Percentiles rank a stretch among this genome's conserved stretches.
Evolutionary conservation across 345 rosid genomes (phyloP).

Genomic region (Syzygium aromaticum): DNA sequence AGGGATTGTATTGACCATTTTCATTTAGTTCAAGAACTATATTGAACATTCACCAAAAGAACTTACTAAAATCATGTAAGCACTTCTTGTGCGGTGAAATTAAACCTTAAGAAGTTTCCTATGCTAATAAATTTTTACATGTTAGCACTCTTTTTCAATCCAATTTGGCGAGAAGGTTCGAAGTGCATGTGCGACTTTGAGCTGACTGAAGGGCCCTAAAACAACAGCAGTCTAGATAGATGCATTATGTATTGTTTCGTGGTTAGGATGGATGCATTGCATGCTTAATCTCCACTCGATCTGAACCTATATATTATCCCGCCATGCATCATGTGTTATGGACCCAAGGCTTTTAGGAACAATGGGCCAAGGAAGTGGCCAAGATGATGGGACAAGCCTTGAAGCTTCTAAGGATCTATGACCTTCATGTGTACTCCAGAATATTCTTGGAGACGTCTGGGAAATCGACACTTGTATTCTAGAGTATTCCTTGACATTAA

Average conservation of each 20-base stretch:
- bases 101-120: too few species aligned
- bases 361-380: neutral
- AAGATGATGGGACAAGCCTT: neutral
- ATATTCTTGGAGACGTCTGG: neutral
- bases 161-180: too few species aligned
- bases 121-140: too few species aligned
- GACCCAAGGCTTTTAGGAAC: neutral
- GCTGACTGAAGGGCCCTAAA: neutral
- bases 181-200: neutral
- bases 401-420: neutral
- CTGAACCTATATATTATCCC: neutral
- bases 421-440: neutral
- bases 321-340: neutral
- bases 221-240: neutral
- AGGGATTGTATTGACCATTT: too few species aligned
- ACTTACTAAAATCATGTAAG: too few species aligned
- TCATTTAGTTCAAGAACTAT: too few species aligned
- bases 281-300: neutral
- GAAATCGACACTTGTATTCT: neutral
- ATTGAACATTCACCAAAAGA: too few species aligned
- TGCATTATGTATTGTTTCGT: neutral
- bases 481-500: neutral
- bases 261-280: neutral
- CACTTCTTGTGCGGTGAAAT: too few species aligned
- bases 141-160: too few species aligned